Base-by-base conservation (phyloP, 805 yeast species). In the Candida maris region DNA sequence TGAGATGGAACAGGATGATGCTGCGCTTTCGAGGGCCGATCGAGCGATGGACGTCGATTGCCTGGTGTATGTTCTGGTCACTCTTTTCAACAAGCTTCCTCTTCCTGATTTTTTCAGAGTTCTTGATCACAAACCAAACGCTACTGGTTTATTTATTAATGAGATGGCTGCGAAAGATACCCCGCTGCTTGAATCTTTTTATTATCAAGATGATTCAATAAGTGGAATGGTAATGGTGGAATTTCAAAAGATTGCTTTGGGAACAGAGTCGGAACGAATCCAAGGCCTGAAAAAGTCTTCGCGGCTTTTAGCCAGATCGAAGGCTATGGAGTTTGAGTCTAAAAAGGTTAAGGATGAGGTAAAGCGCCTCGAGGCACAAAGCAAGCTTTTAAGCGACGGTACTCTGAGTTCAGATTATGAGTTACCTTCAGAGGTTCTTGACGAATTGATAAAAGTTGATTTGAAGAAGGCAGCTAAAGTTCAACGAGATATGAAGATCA, bases 91-190 rank as follows among this genome's bases (percentile, higher is more conserved):
- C 27, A 73, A 74, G 25, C 57, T 84, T 6, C 68, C 86, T 0
- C 51, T 70, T 2, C 78, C 93, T 0, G 83, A 80, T 33, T 80
- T 91, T 43, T 82, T 82, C 59, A 77, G 80, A 44, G 46, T 83
- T 3, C 54, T 91, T 31, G 78, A 75, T 45, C 65, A 68, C 39
- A 61, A 64, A 45, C 57, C 67, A 27, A 46, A 64, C 36, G 72
- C 76, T 1, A 49, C 65, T 2, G 61, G 62, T 6, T 49, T 70
- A 4, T 72, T 73, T 31, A 45, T 50, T 15, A 48, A 45, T 18
- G 62, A 57, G 42, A 45, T 62, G 54, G 50, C 67, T 44, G 46
- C 51, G 22, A 25, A 53, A 18, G 67, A 72, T 34, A 39, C 45
- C 2, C 65, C 65, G 15, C 50, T 71, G 10, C 56, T 79, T 3